Conservation (phyloP, 2,329 filamentous ascomycete genomes). For the Ceratocystis albifundus region DNA sequence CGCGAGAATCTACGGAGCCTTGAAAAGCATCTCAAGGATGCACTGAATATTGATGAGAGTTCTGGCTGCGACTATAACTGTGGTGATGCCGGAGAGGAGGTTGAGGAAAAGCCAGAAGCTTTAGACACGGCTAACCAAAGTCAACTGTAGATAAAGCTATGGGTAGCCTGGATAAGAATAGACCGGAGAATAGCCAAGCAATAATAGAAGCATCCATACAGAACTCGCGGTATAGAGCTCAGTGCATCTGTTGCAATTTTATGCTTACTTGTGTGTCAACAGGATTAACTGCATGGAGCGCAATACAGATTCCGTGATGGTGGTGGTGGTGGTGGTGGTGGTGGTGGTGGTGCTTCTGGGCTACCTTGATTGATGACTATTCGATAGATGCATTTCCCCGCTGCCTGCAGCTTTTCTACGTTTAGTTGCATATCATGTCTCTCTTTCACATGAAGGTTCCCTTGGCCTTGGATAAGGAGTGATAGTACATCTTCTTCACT, state of each 20-base stretch:
- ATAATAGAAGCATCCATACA: not conserved
- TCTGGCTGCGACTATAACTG: not conserved
- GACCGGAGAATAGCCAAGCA: not conserved
- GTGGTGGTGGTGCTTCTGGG: not conserved
- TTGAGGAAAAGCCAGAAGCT: slow-evolving; percentile 20
- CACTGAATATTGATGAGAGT: slow-evolving; percentile 11
- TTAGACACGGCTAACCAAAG: slow-evolving; percentile 5
- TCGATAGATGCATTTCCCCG: slow-evolving; percentile 7
- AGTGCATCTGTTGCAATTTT: no score
- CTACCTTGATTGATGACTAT: not conserved
- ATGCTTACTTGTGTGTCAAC: no score
- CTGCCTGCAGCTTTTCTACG: not conserved
- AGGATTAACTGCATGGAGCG: no score
- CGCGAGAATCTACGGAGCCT: slow-evolving; percentile 18
- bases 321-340: no score
- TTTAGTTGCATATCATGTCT: slow-evolving; percentile 12
- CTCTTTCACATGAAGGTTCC: slow-evolving; percentile 4
- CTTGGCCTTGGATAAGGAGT: not conserved
- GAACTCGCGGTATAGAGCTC: no score
- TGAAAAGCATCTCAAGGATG: slow-evolving; percentile 17
- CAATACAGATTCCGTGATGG: no score
- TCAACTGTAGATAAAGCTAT: not conserved
- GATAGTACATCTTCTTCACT: not conserved
- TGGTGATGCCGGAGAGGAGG: slow-evolving; percentile 3
- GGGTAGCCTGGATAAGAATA: not conserved